These are phyloP conservation scores for Solanum clarkiae DNA, from an alignment of 257 asterid genomes.

Conservation along the genomic window DNA sequence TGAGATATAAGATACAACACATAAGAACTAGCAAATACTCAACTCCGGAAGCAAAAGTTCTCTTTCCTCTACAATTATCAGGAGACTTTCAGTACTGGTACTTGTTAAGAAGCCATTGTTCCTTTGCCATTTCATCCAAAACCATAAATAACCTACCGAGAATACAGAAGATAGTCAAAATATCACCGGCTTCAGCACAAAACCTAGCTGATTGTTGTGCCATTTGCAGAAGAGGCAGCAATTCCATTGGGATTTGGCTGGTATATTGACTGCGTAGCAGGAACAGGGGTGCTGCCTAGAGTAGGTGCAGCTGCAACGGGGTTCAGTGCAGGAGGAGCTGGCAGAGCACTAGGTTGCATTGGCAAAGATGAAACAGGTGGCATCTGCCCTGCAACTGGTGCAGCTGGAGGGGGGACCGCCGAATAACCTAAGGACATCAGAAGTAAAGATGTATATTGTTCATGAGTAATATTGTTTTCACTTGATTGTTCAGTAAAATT, in stretches of 20 bases:
- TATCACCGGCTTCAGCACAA: slow-evolving; percentile 9
- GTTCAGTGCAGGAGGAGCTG: slow-evolving; percentile 15
- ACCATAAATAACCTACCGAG: not conserved
- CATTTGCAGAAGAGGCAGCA: not conserved
- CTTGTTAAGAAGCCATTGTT: not conserved
- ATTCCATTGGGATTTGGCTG: slow-evolving; percentile 16
- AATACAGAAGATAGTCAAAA: not conserved
- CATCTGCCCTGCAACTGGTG: slow-evolving; percentile 19
- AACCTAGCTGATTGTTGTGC: slow-evolving; percentile 16
- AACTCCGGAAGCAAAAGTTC: not conserved
- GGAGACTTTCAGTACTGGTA: not conserved
- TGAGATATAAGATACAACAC: not conserved
- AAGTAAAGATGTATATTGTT: not conserved
- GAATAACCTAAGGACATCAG: slow-evolving; percentile 24
- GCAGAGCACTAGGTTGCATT: slow-evolving; percentile 10
- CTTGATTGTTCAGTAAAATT: not conserved
- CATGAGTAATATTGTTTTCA: not conserved
- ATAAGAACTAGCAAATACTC: not conserved
- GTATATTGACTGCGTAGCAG: slow-evolving; percentile 13
- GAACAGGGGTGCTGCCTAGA: slow-evolving; percentile 9
- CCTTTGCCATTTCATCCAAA: not conserved
- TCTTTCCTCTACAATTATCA: not conserved
- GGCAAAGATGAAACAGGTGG: slow-evolving; percentile 22
- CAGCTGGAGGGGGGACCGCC: slow-evolving; percentile 11
- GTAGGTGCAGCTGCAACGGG: slow-evolving; percentile 14